These are phyloP conservation scores for Gaultheria prostrata DNA, from an alignment of 148 eudicot genomes.

Conservation along the genomic window DNA sequence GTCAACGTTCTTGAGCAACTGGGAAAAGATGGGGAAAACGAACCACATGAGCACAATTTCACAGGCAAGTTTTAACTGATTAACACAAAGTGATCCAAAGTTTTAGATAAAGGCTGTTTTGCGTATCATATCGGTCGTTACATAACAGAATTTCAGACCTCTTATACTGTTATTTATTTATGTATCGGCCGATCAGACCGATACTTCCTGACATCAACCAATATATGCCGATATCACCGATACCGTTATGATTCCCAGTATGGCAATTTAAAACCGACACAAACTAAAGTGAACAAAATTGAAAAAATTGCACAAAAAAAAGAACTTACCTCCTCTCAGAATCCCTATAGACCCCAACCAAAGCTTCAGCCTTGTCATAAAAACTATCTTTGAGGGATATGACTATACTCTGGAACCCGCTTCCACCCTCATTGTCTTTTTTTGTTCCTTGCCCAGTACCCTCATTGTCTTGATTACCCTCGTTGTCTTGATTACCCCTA, in stretches of 20 bases:
- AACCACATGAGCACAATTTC: not conserved
- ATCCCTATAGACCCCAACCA: constrained; percentile 97
- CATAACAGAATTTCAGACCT: too few relatives aligned
- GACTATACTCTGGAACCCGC: constrained; percentile 95
- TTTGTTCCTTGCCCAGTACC: too few relatives aligned
- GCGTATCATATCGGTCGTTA: too few relatives aligned
- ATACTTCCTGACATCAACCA: too few relatives aligned
- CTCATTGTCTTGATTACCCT: constrained; percentile 16
- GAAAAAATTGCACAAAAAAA: constrained; percentile 13
- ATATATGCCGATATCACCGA: too few relatives aligned
- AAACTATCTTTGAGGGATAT: constrained; percentile 95
- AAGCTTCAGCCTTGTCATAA: constrained; percentile 97
- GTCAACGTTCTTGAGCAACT: constrained; percentile 96
- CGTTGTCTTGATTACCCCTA: constrained; percentile 41
- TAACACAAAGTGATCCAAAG: too few relatives aligned
- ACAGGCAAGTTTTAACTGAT: not conserved
- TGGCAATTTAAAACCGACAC: too few relatives aligned
- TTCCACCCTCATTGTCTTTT: constrained; percentile 34
- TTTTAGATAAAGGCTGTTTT: too few relatives aligned
- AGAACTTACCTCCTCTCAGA: constrained; percentile 56
- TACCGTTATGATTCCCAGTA: too few relatives aligned
- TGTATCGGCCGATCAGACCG: too few relatives aligned
- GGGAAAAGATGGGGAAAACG: constrained; percentile 13
- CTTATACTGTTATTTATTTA: too few relatives aligned
- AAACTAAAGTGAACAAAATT: not conserved